Percentiles rank a stretch among this genome's conserved stretches.
Evolutionary conservation across 2,329 filamentous ascomycete species (phyloP).

Genomic region (Akanthomyces uredinophilus): DNA sequence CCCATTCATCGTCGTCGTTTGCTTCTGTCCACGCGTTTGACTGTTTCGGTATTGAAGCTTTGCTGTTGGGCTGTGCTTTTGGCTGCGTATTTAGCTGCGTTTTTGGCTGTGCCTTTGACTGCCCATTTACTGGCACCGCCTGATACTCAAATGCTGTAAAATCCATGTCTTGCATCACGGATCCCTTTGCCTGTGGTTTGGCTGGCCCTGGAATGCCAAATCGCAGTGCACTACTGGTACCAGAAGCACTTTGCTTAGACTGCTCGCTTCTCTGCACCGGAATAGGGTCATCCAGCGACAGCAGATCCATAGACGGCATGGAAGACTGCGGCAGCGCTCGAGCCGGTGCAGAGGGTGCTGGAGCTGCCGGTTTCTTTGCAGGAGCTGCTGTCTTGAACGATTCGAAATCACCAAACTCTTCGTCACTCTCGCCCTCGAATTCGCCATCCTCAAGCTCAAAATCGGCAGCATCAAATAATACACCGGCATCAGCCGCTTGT

Average conservation of each 20-base stretch:
- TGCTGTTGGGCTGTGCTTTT: background rate
- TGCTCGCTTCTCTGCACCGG: conserved; percentile 17
- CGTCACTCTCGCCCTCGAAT: conserved; percentile 44
- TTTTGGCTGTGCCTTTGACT: background rate
- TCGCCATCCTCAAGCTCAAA: conserved; percentile 39
- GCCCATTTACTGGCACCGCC: background rate
- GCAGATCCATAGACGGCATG: conserved; percentile 34
- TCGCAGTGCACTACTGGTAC: background rate
- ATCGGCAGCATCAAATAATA: conserved; percentile 63
- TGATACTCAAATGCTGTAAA: background rate
- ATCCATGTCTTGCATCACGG: background rate
- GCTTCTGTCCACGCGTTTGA: conserved; percentile 10
- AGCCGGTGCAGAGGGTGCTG: conserved; percentile 17
- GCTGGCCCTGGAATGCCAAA: conserved; percentile 1
- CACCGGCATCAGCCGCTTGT: conserved; percentile 39
- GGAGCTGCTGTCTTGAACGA: conserved; percentile 28
- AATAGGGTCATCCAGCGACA: conserved; percentile 32
- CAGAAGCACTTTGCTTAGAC: conserved; percentile 14
- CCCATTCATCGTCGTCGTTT: conserved; percentile 43
- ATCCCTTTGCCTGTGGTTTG: background rate
- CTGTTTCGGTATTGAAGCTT: conserved; percentile 2
- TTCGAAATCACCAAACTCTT: conserved; percentile 50
- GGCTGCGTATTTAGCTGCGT: background rate
- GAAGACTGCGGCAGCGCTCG: conserved; percentile 16
- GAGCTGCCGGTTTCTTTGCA: conserved; percentile 19